Percentiles rank a stretch among this genome's conserved stretches.
These are phyloP conservation scores for Exophiala phaeomuriformis DNA, from an alignment of 2,329 filamentous ascomycete species.

Conservation along the genomic window DNA sequence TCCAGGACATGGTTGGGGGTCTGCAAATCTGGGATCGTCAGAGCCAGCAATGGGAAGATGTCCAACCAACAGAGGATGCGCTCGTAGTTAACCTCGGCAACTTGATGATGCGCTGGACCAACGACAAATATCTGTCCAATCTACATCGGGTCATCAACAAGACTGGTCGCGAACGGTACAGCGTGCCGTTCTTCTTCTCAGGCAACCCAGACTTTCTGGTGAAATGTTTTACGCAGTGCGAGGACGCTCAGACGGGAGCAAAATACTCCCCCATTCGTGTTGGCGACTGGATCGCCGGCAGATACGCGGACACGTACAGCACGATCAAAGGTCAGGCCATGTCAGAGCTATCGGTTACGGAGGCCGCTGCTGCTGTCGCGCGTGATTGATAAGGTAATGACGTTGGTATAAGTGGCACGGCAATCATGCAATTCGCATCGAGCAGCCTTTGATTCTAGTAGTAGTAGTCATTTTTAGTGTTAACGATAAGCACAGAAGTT, in stretches of 20 bases:
- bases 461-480: too few species aligned
- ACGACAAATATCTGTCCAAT: constrained; percentile 28
- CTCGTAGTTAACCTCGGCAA: constrained; percentile 30
- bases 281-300: constrained; percentile 26
- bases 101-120: constrained; percentile 31
- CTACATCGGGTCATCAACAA: constrained; percentile 30
- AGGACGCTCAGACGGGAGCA: constrained; percentile 6
- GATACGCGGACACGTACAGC: constrained; percentile 29
- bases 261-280: constrained; percentile 29
- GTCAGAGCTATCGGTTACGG: too few species aligned
- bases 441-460: too few species aligned
- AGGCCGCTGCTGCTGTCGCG: too few species aligned
- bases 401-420: too few species aligned
- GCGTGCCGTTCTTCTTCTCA: constrained; percentile 29
- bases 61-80: constrained; percentile 25
- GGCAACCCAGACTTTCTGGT: constrained; percentile 29
- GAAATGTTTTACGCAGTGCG: constrained; percentile 26
- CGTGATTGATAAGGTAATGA: too few species aligned
- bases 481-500: too few species aligned
- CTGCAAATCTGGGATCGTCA: constrained; percentile 28
- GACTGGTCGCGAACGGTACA: constrained; percentile 27
- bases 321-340: too few species aligned
- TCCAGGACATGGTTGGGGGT: constrained; percentile 29
- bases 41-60: constrained; percentile 27
- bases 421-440: too few species aligned